Percentiles rank a stretch among this genome's conserved stretches.
These are phyloP conservation scores for Cercospora nicotianae DNA, from an alignment of 2,329 filamentous ascomycete species.

Conservation along the genomic window DNA sequence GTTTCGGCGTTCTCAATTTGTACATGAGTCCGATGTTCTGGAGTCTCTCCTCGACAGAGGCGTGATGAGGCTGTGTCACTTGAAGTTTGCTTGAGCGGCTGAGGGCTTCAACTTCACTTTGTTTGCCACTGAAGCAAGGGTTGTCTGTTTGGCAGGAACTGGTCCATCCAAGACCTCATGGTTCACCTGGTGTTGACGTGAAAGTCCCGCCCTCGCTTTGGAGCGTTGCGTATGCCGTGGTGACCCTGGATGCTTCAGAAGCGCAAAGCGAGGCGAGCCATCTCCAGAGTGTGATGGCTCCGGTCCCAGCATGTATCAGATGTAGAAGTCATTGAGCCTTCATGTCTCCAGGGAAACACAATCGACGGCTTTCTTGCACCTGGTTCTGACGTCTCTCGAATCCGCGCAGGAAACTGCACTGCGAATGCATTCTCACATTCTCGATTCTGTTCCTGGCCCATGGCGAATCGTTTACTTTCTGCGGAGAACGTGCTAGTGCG, in stretches of 20 bases:
- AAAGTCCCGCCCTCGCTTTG: background rate
- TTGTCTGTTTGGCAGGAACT: background rate
- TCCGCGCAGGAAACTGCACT: background rate
- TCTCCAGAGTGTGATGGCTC: background rate
- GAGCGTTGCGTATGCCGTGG: background rate
- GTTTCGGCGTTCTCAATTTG: background rate
- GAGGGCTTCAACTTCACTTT: background rate
- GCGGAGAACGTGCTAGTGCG: background rate
- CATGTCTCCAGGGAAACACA: background rate
- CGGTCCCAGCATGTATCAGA: background rate
- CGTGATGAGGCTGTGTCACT: background rate
- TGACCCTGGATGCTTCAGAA: background rate
- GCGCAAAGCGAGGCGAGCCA: background rate
- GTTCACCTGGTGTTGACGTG: background rate
- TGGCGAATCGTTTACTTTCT: background rate
- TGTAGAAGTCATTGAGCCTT: background rate
- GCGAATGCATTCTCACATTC: background rate
- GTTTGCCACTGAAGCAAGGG: background rate
- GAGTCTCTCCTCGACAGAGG: background rate
- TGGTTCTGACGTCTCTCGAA: background rate
- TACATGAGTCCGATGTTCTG: background rate
- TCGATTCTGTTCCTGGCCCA: background rate
- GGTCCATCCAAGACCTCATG: background rate
- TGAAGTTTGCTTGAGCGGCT: background rate
- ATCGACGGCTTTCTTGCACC: background rate